phyloP scores from a whole-genome alignment of 495 filamentous ascomycete species.

The Penicillium ochrochloron region DNA sequence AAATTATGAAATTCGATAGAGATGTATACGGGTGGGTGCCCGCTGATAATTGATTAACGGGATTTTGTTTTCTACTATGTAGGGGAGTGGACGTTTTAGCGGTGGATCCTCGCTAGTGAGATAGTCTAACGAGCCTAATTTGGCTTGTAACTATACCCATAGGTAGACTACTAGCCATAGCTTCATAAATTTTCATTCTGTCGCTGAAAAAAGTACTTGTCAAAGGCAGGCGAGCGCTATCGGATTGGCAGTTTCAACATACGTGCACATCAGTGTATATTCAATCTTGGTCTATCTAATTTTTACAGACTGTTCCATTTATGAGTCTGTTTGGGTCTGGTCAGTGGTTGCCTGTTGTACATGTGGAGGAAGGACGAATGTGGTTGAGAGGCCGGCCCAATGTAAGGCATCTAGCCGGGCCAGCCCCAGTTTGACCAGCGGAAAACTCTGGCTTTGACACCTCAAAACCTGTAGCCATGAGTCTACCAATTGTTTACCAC shows the following conservation, averaged over 20 bases:
- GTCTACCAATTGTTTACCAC: conserved; percentile 39
- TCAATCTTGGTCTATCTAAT: neutral
- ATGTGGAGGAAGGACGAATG: conserved; percentile 36
- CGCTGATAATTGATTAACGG: too few relatives aligned
- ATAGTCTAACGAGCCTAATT: too few relatives aligned
- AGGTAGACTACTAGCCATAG: too few relatives aligned
- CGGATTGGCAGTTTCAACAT: neutral
- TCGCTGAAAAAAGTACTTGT: too few relatives aligned
- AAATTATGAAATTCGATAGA: too few relatives aligned
- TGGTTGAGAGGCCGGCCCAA: conserved; percentile 33
- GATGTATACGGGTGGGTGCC: too few relatives aligned
- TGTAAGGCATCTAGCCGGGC: conserved; percentile 38
- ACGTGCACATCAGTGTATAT: neutral
- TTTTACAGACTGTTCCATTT: neutral
- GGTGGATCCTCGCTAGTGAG: too few relatives aligned
- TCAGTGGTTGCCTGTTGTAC: conserved; percentile 29
- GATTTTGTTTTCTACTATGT: too few relatives aligned
- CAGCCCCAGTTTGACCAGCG: conserved; percentile 39
- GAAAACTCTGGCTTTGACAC: conserved; percentile 36
- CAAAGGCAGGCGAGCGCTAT: too few relatives aligned
- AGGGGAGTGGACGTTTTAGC: too few relatives aligned
- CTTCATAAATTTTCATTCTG: too few relatives aligned
- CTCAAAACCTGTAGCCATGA: conserved; percentile 39
- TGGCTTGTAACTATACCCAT: too few relatives aligned
- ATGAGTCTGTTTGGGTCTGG: conserved; percentile 3